These are phyloP conservation scores for Globomyces pollinis-pini DNA, from an alignment of 192 early-diverging fungal species.

Conservation along the genomic window DNA sequence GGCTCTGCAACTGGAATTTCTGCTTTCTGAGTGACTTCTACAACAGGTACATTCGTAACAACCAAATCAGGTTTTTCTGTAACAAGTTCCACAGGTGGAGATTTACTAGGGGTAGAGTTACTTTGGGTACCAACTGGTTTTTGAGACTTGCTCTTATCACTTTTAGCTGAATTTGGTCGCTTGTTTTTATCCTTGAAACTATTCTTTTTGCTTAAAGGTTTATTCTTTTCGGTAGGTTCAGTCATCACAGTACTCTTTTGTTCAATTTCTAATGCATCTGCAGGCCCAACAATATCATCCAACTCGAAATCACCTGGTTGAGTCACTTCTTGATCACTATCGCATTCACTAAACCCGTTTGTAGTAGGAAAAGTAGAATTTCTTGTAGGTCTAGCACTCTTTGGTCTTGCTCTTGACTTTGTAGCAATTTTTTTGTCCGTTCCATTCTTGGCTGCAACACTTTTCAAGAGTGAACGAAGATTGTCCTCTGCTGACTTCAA, in stretches of 20 bases:
- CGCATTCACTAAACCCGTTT: constrained; percentile 35
- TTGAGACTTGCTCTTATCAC: background rate
- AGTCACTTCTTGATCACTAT: constrained; percentile 11
- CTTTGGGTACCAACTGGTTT: no score
- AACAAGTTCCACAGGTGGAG: background rate
- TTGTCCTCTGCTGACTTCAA: constrained; percentile 18
- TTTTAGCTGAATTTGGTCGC: background rate
- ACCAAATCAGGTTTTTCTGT: background rate
- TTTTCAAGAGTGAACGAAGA: constrained; percentile 10
- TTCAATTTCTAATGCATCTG: background rate
- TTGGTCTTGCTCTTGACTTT: constrained; percentile 20
- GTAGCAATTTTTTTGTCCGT: background rate
- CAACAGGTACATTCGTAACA: background rate
- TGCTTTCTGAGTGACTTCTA: background rate
- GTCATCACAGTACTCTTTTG: background rate
- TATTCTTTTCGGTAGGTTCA: background rate
- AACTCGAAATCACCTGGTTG: constrained; percentile 3
- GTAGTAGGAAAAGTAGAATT: constrained; percentile 33
- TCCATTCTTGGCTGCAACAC: constrained; percentile 4
- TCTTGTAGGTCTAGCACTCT: constrained; percentile 40
- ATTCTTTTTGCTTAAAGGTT: background rate
- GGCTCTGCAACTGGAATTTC: background rate
- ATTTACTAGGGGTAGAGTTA: background rate
- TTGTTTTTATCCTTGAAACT: background rate
- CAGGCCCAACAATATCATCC: background rate